Evolutionary conservation across 2,329 filamentous ascomycete genomes (phyloP).

Genomic region (Diaporthe sp.): DNA sequence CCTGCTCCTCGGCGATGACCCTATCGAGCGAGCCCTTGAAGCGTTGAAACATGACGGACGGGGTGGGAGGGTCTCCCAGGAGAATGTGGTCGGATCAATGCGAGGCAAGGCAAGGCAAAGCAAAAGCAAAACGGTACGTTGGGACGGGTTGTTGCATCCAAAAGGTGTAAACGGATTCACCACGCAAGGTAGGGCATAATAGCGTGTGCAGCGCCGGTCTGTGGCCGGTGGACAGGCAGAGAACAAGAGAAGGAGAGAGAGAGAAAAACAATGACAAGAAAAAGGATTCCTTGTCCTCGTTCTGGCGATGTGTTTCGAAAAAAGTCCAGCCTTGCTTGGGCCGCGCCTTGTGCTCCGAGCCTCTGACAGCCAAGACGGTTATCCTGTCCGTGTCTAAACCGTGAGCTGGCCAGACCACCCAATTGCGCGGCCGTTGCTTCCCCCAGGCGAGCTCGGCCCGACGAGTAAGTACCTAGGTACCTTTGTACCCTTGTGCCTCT

Average conservation of each 20-base stretch:
- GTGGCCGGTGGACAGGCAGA: background rate
- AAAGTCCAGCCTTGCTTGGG: constrained; percentile 18
- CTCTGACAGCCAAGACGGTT: constrained; percentile 24
- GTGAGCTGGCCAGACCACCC: constrained; percentile 5
- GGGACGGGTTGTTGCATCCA: background rate
- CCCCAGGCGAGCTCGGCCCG: constrained; percentile 20
- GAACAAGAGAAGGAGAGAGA: background rate
- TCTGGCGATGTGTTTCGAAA: constrained; percentile 26
- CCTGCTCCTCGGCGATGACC: constrained; percentile 91
- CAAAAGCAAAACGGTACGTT: constrained; percentile 3
- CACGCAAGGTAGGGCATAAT: constrained; percentile 9
- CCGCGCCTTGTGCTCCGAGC: constrained; percentile 1
- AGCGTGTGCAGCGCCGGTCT: constrained; percentile 14
- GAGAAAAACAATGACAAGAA: background rate
- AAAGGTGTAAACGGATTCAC: background rate
- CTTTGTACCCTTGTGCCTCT: background rate
- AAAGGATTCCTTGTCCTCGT: background rate
- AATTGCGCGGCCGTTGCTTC: constrained; percentile 8
- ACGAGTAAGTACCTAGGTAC: too few relatives aligned
- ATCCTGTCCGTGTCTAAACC: constrained; percentile 12
- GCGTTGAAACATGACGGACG: constrained; percentile 61
- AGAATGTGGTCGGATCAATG: background rate
- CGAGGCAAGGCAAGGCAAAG: background rate
- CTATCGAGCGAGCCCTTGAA: constrained; percentile 87
- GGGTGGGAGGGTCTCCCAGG: background rate